These are phyloP conservation scores for Aegilops longissima DNA, from an alignment of 176 grass and related monocot genomes.

Conservation along the genomic window DNA sequence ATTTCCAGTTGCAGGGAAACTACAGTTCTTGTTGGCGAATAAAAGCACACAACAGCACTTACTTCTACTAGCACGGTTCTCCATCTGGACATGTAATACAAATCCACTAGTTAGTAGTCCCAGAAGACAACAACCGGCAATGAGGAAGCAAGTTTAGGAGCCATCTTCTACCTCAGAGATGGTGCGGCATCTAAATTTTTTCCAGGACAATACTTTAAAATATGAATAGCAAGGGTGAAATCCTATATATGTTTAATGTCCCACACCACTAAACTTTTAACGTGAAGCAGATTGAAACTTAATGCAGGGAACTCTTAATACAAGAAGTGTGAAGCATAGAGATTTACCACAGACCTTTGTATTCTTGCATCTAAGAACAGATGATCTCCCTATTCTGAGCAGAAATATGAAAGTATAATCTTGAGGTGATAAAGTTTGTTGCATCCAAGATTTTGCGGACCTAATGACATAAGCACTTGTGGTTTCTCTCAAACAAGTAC, in stretches of 20 bases:
- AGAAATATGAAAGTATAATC: slow-evolving; percentile 6
- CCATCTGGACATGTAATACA: slow-evolving; percentile 9
- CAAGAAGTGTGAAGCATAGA: background rate
- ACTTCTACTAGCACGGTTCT: background rate
- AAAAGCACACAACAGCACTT: background rate
- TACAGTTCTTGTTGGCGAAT: background rate
- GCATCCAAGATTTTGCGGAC: background rate
- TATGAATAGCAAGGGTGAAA: background rate
- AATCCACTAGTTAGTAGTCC: background rate
- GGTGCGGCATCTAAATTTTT: background rate
- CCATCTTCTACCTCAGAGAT: background rate
- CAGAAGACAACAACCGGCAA: background rate
- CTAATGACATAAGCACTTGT: slow-evolving; percentile 18
- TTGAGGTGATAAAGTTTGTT: slow-evolving; percentile 10
- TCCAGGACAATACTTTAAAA: background rate
- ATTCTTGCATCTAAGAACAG: slow-evolving; percentile 16
- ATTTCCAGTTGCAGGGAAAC: background rate
- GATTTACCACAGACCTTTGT: background rate
- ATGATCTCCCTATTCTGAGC: slow-evolving; percentile 28
- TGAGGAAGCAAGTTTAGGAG: background rate
- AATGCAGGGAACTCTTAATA: background rate
- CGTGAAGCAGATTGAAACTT: background rate
- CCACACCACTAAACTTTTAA: background rate
- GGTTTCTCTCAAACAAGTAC: background rate
- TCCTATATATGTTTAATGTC: background rate